Base-by-base conservation (phyloP, 139 green algal genomes). In the Ulvella scutata region DNA sequence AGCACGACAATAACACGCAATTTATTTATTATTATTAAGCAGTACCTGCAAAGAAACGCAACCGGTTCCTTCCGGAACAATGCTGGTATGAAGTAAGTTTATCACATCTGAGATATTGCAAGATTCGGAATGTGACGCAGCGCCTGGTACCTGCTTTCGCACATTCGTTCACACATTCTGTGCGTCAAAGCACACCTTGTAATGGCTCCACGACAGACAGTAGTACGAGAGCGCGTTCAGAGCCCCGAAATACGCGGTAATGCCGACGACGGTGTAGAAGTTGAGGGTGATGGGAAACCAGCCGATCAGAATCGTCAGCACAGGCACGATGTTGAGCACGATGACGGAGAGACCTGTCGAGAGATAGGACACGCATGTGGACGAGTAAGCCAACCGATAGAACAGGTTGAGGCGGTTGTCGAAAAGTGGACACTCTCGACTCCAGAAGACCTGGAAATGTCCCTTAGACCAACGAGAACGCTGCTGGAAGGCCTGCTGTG, bases 401-500 rank as follows among this genome's bases (percentile, higher is more conserved):
- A 72, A 72, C 10, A 84, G 73, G 39, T 80, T 81, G 2, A 87
- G 76, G 28, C 74, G 72, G 10, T 51, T 78, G 75, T 83, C 80
- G 29, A 87, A 62, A 43, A 87, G 75, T 20, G 82, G 77, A 59
- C 77, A 83, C 37, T 76, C 37, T 26, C 43, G 35, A 26, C 72
- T 80, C 74, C 81, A 86, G 61, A 85, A 82, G 35, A 87, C 80
- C 79, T 91, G 87, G 77, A 89, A 89, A 78, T 91, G 87, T 4
- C 89, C 89, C 82, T 94, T 94, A 83, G 81, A 87, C 89, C 89
- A 94, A 67, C 89, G 87, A 2, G 88, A 92, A 37, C 89, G 82
- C 81, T 94, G 89, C 67, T 90, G 86, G 87, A 92, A 94, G 78
- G 88, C 88, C 62, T 94, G 92, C 43, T 88, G 85, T 29, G 90